Evolutionary conservation across 768 basidiomycete genomes (phyloP).

Genomic region (Brasilioporus rufonigricans): DNA sequence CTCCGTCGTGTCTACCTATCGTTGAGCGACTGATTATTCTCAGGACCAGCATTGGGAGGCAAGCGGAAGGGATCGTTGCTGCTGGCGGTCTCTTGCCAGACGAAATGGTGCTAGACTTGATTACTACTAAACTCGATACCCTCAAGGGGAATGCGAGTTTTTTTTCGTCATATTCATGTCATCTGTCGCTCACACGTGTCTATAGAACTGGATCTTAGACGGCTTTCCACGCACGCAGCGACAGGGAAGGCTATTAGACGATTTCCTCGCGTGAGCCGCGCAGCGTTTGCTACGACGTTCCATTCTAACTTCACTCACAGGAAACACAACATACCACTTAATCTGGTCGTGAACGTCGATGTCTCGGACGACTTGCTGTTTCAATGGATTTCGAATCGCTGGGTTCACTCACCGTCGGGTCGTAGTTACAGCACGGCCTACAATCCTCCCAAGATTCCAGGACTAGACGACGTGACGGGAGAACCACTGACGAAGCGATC

Average conservation of each 20-base stretch:
- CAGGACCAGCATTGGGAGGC: constrained; percentile 66
- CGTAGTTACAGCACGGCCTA: constrained; percentile 86
- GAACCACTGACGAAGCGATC: constrained; percentile 78
- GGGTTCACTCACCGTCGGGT: constrained; percentile 82
- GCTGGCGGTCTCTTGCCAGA: constrained; percentile 74
- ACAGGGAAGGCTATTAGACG: constrained; percentile 75
- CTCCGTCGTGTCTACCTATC: not conserved
- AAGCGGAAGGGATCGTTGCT: constrained; percentile 78
- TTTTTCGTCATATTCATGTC: constrained; percentile 6
- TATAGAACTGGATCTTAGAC: constrained; percentile 84
- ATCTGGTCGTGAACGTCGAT: constrained; percentile 78
- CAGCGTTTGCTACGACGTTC: not conserved
- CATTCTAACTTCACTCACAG: constrained; percentile 34
- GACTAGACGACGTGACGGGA: constrained; percentile 81
- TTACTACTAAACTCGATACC: constrained; percentile 64
- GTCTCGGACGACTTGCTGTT: constrained; percentile 82
- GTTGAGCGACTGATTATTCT: not conserved
- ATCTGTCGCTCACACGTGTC: constrained; percentile 6
- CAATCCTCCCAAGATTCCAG: constrained; percentile 75
- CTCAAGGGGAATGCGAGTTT: constrained; percentile 57
- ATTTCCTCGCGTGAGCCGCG: constrained; percentile 57
- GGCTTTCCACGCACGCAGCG: constrained; percentile 87
- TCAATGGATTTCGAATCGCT: constrained; percentile 79
- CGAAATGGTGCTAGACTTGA: constrained; percentile 71
- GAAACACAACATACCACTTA: constrained; percentile 61